Evolutionary conservation across 176 grass and related monocot species (phyloP).

Genomic region (Chloris gayana): DNA sequence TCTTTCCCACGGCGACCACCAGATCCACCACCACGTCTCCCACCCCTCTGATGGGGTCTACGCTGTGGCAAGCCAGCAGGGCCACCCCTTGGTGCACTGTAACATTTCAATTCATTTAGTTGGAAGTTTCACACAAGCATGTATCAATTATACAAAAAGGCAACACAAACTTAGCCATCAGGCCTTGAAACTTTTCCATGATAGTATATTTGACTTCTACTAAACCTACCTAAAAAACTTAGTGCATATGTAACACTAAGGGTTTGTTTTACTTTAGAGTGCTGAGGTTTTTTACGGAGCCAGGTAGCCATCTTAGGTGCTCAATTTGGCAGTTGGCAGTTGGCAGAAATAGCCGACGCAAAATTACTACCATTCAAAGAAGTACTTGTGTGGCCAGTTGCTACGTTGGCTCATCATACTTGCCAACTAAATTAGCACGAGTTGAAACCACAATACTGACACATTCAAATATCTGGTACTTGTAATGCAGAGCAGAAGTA

Average conservation of each 20-base stretch:
- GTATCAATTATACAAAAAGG: neutral
- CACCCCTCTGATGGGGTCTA: constrained; percentile 54
- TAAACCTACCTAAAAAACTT: too few relatives aligned
- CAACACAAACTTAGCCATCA: neutral
- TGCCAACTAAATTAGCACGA: neutral
- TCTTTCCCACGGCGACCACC: constrained; percentile 70
- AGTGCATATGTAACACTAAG: too few relatives aligned
- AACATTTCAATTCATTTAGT: neutral
- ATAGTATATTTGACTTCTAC: too few relatives aligned
- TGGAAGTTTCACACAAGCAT: neutral
- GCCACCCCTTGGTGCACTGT: constrained; percentile 59
- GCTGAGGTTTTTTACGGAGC: too few relatives aligned
- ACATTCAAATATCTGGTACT: neutral
- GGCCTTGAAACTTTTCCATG: neutral
- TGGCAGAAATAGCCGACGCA: neutral
- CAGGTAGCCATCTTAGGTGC: too few relatives aligned
- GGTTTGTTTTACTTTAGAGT: too few relatives aligned
- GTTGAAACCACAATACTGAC: neutral
- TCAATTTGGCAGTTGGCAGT: neutral
- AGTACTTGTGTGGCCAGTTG: too few relatives aligned
- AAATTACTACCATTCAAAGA: too few relatives aligned
- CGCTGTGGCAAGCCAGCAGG: constrained; percentile 35
- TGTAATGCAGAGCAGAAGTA: neutral
- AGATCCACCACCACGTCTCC: constrained; percentile 50
- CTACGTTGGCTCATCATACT: too few relatives aligned